These are phyloP conservation scores for Osmanthus fragrans DNA, from an alignment of 257 asterid genomes.

Conservation along the genomic window DNA sequence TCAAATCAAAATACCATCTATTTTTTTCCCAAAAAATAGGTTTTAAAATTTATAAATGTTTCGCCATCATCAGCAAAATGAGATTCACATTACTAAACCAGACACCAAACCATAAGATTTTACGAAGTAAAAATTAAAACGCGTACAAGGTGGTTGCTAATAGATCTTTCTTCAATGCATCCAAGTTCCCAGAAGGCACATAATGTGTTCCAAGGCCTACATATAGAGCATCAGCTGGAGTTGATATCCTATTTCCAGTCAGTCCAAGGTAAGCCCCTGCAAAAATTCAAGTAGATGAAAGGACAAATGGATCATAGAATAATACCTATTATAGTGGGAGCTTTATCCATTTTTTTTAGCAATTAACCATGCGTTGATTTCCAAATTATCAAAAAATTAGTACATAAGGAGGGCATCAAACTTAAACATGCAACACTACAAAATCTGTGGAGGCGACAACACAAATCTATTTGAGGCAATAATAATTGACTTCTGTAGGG, in stretches of 20 bases:
- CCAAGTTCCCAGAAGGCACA: conserved; percentile 82
- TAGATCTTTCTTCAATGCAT: conserved; percentile 61
- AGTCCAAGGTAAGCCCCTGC: conserved; percentile 95
- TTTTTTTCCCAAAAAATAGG: background rate
- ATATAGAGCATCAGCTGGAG: conserved; percentile 96
- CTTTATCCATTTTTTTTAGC: background rate
- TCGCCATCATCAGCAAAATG: background rate
- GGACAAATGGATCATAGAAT: background rate
- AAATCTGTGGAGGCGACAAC: background rate
- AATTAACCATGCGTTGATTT: background rate
- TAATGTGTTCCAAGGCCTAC: conserved; percentile 91
- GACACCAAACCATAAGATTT: background rate
- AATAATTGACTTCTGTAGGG: background rate
- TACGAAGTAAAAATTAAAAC: background rate
- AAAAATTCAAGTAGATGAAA: conserved; percentile 21
- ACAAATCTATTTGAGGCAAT: background rate
- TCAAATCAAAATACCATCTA: background rate
- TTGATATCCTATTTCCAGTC: conserved; percentile 86
- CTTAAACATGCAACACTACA: background rate
- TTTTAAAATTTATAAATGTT: background rate
- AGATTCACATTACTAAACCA: background rate
- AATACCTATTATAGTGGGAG: background rate
- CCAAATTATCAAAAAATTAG: background rate
- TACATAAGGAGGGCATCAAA: background rate
- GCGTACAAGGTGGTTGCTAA: conserved; percentile 73